Percentiles rank a stretch among this genome's conserved stretches.
phyloP scores from a whole-genome alignment of 805 yeast species.

The Saturnispora hagleri region DNA sequence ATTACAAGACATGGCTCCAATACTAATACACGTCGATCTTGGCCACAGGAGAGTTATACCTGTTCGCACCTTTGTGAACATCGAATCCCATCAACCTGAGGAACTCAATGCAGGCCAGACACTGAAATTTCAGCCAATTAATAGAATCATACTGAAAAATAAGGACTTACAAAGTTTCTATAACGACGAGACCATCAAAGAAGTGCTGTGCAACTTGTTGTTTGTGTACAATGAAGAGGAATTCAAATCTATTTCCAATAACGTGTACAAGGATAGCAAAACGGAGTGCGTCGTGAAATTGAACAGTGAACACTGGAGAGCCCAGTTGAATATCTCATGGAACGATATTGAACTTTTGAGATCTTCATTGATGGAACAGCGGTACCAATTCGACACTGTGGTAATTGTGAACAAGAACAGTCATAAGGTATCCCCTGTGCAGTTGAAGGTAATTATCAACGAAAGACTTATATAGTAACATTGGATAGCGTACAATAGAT shows the following conservation, averaged over 20 bases:
- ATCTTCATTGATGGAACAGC: background rate
- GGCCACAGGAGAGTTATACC: constrained; percentile 9
- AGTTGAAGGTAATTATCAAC: background rate
- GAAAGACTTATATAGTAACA: background rate
- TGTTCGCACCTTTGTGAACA: constrained; percentile 22
- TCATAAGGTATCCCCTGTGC: background rate
- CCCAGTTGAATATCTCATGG: constrained; percentile 17
- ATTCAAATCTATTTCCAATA: constrained; percentile 8
- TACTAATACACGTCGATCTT: constrained; percentile 1
- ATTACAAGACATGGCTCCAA: constrained; percentile 1
- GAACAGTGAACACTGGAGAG: constrained; percentile 20
- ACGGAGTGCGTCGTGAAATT: constrained; percentile 2
- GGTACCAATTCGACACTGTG: background rate
- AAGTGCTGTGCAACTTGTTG: constrained; percentile 15
- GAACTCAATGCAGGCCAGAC: background rate
- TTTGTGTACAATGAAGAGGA: constrained; percentile 18
- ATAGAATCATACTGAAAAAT: constrained; percentile 19
- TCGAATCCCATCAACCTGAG: constrained; percentile 2
- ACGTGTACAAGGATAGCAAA: background rate
- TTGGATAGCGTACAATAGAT: background rate
- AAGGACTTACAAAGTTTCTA: constrained; percentile 18
- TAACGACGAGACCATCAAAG: constrained; percentile 11
- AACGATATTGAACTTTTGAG: constrained; percentile 16
- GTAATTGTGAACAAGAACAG: background rate
- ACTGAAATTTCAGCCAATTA: constrained; percentile 5